A percentile compares a stretch with the other conserved stretches of the same genome.
These are phyloP conservation scores for Blakeslea trispora DNA, from an alignment of 371 early-diverging fungal species.

Conservation along the genomic window DNA sequence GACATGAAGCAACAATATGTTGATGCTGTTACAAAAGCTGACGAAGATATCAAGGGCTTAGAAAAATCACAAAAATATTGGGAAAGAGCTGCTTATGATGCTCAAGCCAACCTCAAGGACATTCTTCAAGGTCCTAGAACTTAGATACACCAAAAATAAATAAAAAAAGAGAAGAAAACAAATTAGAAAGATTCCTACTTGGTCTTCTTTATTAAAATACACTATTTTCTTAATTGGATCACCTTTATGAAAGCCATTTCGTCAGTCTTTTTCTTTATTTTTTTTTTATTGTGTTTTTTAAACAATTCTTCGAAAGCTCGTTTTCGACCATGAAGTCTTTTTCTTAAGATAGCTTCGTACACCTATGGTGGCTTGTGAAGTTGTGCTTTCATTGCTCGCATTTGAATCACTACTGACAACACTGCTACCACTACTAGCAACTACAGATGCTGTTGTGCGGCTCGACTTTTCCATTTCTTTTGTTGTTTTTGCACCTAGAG, in stretches of 20 bases:
- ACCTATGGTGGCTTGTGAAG: slow-evolving; percentile 1
- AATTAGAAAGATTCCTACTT: background rate
- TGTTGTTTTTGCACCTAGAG: slow-evolving; percentile 38
- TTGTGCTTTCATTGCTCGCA: slow-evolving; percentile 10
- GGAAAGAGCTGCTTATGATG: slow-evolving; percentile 68
- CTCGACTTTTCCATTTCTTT: slow-evolving; percentile 42
- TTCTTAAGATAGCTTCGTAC: slow-evolving; percentile 23
- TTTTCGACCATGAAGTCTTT: slow-evolving; percentile 24
- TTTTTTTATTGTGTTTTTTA: slow-evolving; percentile 14
- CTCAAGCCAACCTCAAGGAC: slow-evolving; percentile 69
- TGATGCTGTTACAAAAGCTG: slow-evolving; percentile 19
- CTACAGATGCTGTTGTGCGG: background rate
- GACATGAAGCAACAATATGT: slow-evolving; percentile 60
- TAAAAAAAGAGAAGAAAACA: slow-evolving; percentile 9
- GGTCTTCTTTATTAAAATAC: no score
- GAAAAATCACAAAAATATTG: slow-evolving; percentile 79
- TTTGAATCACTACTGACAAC: slow-evolving; percentile 14
- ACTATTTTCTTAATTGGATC: no score
- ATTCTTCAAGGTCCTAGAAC: slow-evolving; percentile 58
- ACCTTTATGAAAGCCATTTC: no score
- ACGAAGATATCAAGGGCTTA: slow-evolving; percentile 41
- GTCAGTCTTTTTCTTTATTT: slow-evolving; percentile 3
- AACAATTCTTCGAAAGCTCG: no score
- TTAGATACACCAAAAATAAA: background rate
- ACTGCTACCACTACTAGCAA: slow-evolving; percentile 19